Evolutionary conservation across 2,329 filamentous ascomycete species (phyloP).

Genomic region (Penicillium psychrosexuale): DNA sequence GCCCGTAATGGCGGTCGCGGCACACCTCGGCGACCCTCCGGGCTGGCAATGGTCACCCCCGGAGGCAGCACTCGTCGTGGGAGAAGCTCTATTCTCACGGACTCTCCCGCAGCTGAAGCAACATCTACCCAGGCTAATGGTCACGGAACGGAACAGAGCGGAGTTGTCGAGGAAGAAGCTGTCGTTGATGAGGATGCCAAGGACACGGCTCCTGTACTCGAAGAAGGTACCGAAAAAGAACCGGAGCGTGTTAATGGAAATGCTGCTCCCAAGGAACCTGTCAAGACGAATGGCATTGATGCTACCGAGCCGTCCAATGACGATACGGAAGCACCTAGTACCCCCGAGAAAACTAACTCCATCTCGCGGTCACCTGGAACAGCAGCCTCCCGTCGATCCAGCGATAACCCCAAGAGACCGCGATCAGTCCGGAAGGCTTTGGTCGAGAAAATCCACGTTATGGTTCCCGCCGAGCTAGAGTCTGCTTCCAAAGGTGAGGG

Average conservation of each 20-base stretch:
- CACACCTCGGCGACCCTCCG: conserved; percentile 36
- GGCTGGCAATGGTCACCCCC: conserved; percentile 31
- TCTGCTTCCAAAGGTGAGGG: conserved; percentile 14
- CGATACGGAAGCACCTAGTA: conserved; percentile 6
- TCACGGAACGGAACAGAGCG: conserved; percentile 12
- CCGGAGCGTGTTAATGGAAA: conserved; percentile 12
- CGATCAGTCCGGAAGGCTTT: conserved; percentile 23
- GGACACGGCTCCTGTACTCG: conserved; percentile 4
- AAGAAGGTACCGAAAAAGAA: conserved; percentile 5
- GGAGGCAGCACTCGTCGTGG: conserved; percentile 34
- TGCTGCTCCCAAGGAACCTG: background rate
- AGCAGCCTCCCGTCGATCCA: conserved; percentile 14
- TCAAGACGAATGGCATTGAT: conserved; percentile 15
- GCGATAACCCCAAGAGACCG: conserved; percentile 14
- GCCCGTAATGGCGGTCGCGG: conserved; percentile 36
- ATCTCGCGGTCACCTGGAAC: conserved; percentile 17
- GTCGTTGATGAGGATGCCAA: conserved; percentile 13
- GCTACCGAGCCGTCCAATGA: conserved; percentile 4
- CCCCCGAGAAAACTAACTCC: conserved; percentile 14
- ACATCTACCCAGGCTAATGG: conserved; percentile 25
- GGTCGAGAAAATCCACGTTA: conserved; percentile 25
- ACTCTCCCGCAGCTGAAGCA: conserved; percentile 29
- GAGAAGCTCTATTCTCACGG: conserved; percentile 34
- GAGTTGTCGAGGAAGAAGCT: conserved; percentile 12
- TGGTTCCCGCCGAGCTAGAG: conserved; percentile 28